A percentile compares a stretch with the other conserved stretches of the same genome.
These are phyloP conservation scores for Phycomyces nitens DNA, from an alignment of 192 early-diverging fungal species.

Conservation along the genomic window DNA sequence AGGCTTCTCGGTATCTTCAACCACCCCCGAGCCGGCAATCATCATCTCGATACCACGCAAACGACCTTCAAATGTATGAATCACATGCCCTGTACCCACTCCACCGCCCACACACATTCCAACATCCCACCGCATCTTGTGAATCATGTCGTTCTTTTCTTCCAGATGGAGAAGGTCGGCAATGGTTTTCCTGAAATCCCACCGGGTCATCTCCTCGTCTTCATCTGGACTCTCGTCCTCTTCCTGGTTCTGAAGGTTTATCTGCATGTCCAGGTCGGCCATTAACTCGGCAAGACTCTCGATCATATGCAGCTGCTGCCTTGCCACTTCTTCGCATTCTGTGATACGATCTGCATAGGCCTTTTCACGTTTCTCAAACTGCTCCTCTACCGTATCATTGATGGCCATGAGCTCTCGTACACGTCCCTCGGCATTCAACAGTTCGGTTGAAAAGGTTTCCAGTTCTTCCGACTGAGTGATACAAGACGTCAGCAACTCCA, in stretches of 20 bases:
- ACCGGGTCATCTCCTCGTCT: slow-evolving; percentile 2
- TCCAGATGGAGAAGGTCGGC: slow-evolving; percentile 15
- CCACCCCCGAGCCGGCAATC: slow-evolving; percentile 21
- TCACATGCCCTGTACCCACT: slow-evolving; percentile 32
- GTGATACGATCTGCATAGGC: slow-evolving; percentile 19
- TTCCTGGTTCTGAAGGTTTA: not conserved
- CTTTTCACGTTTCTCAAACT: slow-evolving; percentile 25
- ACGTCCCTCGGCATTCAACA: slow-evolving; percentile 24
- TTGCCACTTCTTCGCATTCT: slow-evolving; percentile 19
- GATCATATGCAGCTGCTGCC: slow-evolving; percentile 21
- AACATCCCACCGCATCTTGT: slow-evolving; percentile 24
- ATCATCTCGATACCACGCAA: slow-evolving; percentile 15
- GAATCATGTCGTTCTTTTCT: slow-evolving; percentile 11
- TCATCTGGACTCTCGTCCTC: not conserved
- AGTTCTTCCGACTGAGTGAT: slow-evolving; percentile 30
- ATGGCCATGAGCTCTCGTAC: slow-evolving; percentile 22
- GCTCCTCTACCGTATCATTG: slow-evolving; percentile 16
- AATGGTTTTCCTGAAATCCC: slow-evolving; percentile 14
- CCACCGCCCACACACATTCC: slow-evolving; percentile 24
- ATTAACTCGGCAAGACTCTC: slow-evolving; percentile 21
- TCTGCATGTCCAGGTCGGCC: slow-evolving; percentile 13
- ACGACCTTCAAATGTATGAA: slow-evolving; percentile 11
- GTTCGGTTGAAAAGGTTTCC: slow-evolving; percentile 24
- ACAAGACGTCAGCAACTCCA: slow-evolving; percentile 11
- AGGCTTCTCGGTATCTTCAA: not conserved